Evolutionary conservation across 2,329 filamentous ascomycete species (phyloP), one percentile per base, ranked within the genome.

Genomic region (Aspergillus sp.): DNA sequence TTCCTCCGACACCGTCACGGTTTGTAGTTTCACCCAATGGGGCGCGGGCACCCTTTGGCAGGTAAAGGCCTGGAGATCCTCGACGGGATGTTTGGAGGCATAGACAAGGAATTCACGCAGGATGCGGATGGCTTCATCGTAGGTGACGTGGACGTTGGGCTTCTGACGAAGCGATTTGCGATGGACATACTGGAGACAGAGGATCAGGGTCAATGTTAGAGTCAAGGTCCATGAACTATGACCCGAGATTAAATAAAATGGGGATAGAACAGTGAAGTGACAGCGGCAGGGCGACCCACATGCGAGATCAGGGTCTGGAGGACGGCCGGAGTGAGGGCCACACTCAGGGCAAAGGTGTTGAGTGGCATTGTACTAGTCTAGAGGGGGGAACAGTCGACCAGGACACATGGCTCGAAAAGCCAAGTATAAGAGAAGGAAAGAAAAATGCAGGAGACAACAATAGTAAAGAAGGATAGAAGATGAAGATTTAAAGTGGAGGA

Each of bases 11-110:
- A 98, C 88, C 9, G 79, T 79, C 39, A 89, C 82, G 54, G 88
- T 84, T 56, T 96, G 88, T 4, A 90, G 87, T 68, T 89, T 91
- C 59, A 97, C 88, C 93, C 93, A 98, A 68, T 87, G 86, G 1
- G 95, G 93, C 60, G 89, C 87, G 0, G 94, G 95, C 2, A 98
- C 93, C 88, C 91, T 92, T 81, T 97, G 94, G 13, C 87, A 82
- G 0, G 94, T 97, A 74, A 98, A 98, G 3, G 88, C 87, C 72
- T 99, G 95, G 30, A 98, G 79, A 65, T 98, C 92, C 77, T 99
- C 95, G 69, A 99, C 89, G 0, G 91, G 92, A 74, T 97, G 91
- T 64, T 91, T 89, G 1, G 94, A 92, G 3, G 92, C 89, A 76
- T 92, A 95, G 45, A 85, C 78, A 38, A 99, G 85, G 76, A 99